phyloP scores from a whole-genome alignment of 805 yeast species.

The Yarrowia sp. region DNA sequence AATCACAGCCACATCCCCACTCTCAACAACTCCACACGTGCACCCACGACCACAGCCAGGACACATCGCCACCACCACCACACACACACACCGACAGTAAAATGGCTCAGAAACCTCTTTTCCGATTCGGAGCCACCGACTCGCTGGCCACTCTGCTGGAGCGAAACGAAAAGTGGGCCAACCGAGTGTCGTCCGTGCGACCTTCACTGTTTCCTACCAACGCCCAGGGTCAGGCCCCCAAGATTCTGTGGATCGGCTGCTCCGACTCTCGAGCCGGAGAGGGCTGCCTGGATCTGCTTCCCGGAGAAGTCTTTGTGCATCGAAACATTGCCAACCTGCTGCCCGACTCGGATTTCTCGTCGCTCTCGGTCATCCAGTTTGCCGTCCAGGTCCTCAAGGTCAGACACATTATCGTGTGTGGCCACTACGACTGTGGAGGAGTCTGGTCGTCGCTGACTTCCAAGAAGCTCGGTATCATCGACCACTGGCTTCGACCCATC shows the following conservation, averaged over 20 bases:
- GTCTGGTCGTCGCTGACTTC: conserved; percentile 73
- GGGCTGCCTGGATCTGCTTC: conserved; percentile 67
- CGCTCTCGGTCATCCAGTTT: conserved; percentile 78
- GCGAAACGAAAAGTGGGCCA: conserved; percentile 49
- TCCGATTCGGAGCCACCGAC: conserved; percentile 40
- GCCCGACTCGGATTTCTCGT: conserved; percentile 63
- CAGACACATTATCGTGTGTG: conserved; percentile 78
- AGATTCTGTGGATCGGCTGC: conserved; percentile 91
- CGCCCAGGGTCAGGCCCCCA: conserved; percentile 86
- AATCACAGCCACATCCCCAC: not conserved
- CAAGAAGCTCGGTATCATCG: conserved; percentile 63
- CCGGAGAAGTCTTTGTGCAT: conserved; percentile 89
- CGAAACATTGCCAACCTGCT: conserved; percentile 84
- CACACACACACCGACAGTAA: not conserved
- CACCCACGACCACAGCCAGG: not conserved
- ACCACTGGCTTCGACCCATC: conserved; percentile 67
- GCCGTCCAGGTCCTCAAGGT: conserved; percentile 84
- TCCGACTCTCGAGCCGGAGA: conserved; percentile 90
- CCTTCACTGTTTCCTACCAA: conserved; percentile 62
- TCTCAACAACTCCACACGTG: not conserved
- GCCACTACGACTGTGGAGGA: conserved; percentile 96
- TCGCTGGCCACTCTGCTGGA: conserved; percentile 41
- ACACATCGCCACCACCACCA: not conserved
- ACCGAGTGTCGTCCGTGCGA: conserved; percentile 46
- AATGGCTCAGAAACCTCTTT: conserved; percentile 32